These are phyloP conservation scores for Globisporangium orthogonon DNA, from an alignment of 352 stramenopile species.

Conservation along the genomic window DNA sequence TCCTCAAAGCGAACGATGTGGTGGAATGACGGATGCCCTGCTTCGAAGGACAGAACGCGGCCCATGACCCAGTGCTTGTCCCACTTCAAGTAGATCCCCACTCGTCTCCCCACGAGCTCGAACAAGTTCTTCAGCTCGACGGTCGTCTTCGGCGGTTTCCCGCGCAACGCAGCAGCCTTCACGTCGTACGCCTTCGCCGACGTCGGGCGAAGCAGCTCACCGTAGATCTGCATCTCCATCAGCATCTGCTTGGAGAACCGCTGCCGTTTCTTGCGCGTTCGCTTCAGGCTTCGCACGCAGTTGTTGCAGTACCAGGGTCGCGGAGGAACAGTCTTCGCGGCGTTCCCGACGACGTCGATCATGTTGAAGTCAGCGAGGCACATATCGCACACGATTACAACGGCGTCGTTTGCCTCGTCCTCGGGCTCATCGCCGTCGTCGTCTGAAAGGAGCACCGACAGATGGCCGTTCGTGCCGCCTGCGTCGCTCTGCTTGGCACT, in stretches of 20 bases:
- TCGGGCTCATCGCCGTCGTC: constrained; percentile 31
- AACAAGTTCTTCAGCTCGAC: constrained; percentile 49
- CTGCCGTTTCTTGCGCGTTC: constrained; percentile 71
- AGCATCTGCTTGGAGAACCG: constrained; percentile 84
- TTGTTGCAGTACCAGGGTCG: constrained; percentile 69
- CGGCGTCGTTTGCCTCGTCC: constrained; percentile 27
- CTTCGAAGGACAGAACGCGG: constrained; percentile 55
- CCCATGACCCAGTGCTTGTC: constrained; percentile 79
- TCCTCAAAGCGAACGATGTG: constrained; percentile 75
- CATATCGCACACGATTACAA: constrained; percentile 72
- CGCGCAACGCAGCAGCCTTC: constrained; percentile 29
- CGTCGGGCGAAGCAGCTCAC: constrained; percentile 51
- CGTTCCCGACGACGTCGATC: constrained; percentile 44
- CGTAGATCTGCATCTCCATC: constrained; percentile 77
- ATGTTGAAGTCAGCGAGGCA: constrained; percentile 74
- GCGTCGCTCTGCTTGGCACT: constrained; percentile 4
- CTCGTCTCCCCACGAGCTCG: constrained; percentile 55
- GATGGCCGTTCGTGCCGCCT: constrained; percentile 11
- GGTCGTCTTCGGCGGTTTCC: constrained; percentile 37
- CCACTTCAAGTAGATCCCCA: constrained; percentile 65
- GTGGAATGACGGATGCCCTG: constrained; percentile 31
- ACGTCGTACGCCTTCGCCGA: constrained; percentile 58
- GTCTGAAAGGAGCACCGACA: constrained; percentile 30
- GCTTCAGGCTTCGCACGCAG: constrained; percentile 64
- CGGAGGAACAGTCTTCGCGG: constrained; percentile 28